Percentiles rank a stretch among this genome's conserved stretches.
Conservation (phyloP, 2,329 filamentous ascomycete species). For the Stachybotrys echinatus region DNA sequence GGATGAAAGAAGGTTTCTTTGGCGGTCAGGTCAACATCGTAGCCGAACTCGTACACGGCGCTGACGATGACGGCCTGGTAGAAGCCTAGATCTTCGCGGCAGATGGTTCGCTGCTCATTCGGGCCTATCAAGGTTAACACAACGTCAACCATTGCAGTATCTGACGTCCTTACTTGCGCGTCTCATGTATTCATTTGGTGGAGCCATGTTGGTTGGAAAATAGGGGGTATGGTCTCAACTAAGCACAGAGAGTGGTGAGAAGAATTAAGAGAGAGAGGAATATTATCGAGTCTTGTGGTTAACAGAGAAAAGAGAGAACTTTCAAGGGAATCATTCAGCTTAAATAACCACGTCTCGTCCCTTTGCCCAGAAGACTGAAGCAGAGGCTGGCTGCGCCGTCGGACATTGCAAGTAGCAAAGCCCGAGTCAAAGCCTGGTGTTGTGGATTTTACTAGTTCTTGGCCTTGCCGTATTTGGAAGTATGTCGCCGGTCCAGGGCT, state of each 20-base stretch:
- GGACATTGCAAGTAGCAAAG: too few species aligned
- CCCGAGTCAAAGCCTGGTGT: too few species aligned
- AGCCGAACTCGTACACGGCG: slow-evolving; percentile 10
- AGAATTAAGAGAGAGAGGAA: too few species aligned
- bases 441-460: too few species aligned
- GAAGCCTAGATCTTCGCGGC: slow-evolving; percentile 13
- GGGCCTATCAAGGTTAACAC: slow-evolving; percentile 8
- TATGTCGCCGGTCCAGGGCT: neutral
- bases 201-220: neutral
- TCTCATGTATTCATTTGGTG: neutral
- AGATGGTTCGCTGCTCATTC: slow-evolving; percentile 15
- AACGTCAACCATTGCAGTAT: neutral
- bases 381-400: too few species aligned
- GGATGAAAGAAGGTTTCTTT: slow-evolving; percentile 9
- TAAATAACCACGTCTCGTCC: too few species aligned
- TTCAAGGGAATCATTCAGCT: too few species aligned
- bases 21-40: slow-evolving; percentile 3
- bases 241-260: too few species aligned
- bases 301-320: too few species aligned
- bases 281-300: too few species aligned
- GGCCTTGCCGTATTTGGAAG: neutral
- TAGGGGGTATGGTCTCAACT: too few species aligned
- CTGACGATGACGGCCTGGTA: slow-evolving; percentile 16
- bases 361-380: too few species aligned
- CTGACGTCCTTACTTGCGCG: neutral